Conservation (phyloP, 768 basidiomycete species). For the Termitomyces sp. region DNA sequence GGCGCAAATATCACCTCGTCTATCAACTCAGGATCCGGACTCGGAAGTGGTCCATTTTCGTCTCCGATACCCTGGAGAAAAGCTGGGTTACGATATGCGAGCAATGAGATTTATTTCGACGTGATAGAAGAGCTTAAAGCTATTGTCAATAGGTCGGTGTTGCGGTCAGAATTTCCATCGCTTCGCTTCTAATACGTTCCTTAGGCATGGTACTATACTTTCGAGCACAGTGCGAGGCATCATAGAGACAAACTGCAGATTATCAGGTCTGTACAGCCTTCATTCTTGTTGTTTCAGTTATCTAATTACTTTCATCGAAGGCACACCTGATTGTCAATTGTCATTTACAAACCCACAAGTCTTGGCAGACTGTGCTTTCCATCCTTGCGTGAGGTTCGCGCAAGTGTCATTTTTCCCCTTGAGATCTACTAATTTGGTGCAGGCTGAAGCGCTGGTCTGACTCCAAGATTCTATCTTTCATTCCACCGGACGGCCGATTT, state of each 20-base stretch:
- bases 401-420: not conserved
- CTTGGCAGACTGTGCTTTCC: slow-evolving; percentile 79
- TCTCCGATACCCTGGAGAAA: slow-evolving; percentile 94
- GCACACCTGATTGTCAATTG: slow-evolving; percentile 84
- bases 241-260: slow-evolving; percentile 68
- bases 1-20: slow-evolving; percentile 45
- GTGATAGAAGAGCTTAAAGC: slow-evolving; percentile 78
- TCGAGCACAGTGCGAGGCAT: slow-evolving; percentile 68
- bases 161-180: not conserved
- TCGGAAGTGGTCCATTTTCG: slow-evolving; percentile 57
- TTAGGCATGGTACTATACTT: slow-evolving; percentile 64
- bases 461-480: slow-evolving; percentile 77
- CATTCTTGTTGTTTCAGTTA: not conserved
- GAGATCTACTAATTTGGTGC: slow-evolving; percentile 4
- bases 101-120: slow-evolving; percentile 93
- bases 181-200: not conserved
- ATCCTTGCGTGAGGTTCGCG: slow-evolving; percentile 81
- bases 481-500: slow-evolving; percentile 92
- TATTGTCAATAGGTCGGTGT: slow-evolving; percentile 65
- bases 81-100: slow-evolving; percentile 73
- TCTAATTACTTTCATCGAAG: slow-evolving; percentile 27
- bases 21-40: slow-evolving; percentile 39
- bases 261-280: slow-evolving; percentile 54
- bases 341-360: slow-evolving; percentile 72
- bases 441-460: slow-evolving; percentile 79